phyloP scores from a whole-genome alignment of 345 rosid species.

The Physaria fendleri region DNA sequence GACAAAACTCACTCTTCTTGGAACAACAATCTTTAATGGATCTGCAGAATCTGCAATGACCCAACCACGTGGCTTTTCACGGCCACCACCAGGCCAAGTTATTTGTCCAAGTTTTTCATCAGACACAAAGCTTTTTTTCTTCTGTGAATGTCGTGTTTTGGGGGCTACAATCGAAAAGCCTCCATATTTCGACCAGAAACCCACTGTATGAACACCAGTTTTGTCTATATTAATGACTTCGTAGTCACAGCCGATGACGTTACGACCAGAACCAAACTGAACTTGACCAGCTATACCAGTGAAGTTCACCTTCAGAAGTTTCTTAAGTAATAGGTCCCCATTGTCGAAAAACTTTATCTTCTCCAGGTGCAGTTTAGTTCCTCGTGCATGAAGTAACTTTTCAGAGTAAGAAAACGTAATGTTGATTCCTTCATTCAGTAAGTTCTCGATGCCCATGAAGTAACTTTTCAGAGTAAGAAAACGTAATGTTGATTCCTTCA shows the following conservation, averaged over 20 bases:
- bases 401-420: conserved; percentile 48
- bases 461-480: conserved; percentile 43
- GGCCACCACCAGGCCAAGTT: conserved; percentile 80
- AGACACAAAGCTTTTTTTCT: conserved; percentile 22
- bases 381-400: conserved; percentile 26
- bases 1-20: conserved; percentile 68
- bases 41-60: conserved; percentile 51
- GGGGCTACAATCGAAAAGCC: conserved; percentile 57
- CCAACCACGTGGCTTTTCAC: conserved; percentile 78
- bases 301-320: conserved; percentile 56
- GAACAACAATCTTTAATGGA: conserved; percentile 72
- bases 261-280: conserved; percentile 46
- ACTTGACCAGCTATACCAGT: conserved; percentile 69
- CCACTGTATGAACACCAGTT: conserved; percentile 42
- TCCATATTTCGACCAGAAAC: conserved; percentile 55
- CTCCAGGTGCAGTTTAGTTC: conserved; percentile 35
- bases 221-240: conserved; percentile 63
- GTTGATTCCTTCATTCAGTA: conserved; percentile 42
- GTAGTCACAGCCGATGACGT: conserved; percentile 43
- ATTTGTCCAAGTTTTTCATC: conserved; percentile 47
- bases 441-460: conserved; percentile 38
- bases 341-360: conserved; percentile 54
- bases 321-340: conserved; percentile 41
- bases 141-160: conserved; percentile 24
- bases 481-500: conserved; percentile 44